These are phyloP conservation scores for Pyrenophora graminea DNA, from an alignment of 2,329 filamentous ascomycete species.

Conservation along the genomic window DNA sequence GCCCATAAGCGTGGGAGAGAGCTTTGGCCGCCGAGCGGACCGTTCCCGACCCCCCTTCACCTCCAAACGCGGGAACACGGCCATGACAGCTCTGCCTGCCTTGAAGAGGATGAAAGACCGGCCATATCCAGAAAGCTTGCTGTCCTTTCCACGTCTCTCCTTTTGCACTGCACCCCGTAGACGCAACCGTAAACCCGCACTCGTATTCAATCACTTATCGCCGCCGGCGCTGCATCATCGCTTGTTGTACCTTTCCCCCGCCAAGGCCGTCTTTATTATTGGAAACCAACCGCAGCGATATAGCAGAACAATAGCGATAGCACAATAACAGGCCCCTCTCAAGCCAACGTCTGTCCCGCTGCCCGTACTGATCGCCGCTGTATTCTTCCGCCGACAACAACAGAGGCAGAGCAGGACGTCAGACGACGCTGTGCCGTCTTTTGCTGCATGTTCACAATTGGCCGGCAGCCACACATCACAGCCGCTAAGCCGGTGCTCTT, in stretches of 20 bases:
- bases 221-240: constrained; percentile 16
- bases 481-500: constrained; percentile 27
- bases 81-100: background rate
- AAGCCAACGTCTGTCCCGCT: background rate
- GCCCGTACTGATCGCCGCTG: constrained; percentile 14
- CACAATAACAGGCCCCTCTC: constrained; percentile 3
- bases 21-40: constrained; percentile 20
- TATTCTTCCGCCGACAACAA: constrained; percentile 11
- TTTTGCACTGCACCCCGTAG: background rate
- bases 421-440: constrained; percentile 32
- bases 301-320: constrained; percentile 10
- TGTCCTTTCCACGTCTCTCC: background rate
- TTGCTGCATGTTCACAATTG: constrained; percentile 25
- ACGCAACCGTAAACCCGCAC: background rate
- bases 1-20: constrained; percentile 27
- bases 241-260: constrained; percentile 22
- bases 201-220: background rate
- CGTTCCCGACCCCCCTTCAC: constrained; percentile 2
- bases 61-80: constrained; percentile 7
- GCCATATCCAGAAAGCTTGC: background rate
- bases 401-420: constrained; percentile 8
- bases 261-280: constrained; percentile 32
- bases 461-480: constrained; percentile 30
- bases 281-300: constrained; percentile 20
- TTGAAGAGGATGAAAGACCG: background rate